phyloP scores from a whole-genome alignment of 2,329 filamentous ascomycete species.

The Tolypocladium cylindrosporum region DNA sequence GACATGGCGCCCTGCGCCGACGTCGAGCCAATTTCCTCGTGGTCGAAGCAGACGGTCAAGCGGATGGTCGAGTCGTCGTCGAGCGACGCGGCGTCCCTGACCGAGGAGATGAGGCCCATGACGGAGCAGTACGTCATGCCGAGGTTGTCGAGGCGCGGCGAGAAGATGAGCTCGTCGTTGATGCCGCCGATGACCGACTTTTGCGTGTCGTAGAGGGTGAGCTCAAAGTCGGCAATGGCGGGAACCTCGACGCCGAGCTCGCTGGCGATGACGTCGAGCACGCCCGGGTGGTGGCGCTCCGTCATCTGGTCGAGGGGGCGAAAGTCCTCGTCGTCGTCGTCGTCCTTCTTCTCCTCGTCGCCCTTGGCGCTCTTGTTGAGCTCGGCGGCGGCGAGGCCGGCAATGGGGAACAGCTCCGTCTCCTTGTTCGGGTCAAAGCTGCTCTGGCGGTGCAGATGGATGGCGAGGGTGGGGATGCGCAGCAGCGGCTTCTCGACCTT shows the following conservation, averaged over 20 bases:
- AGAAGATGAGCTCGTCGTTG: conserved; percentile 91
- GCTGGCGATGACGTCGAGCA: conserved; percentile 75
- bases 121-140: conserved; percentile 94
- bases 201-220: conserved; percentile 95
- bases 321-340: conserved; percentile 41
- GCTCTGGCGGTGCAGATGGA: conserved; percentile 80
- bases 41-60: conserved; percentile 90
- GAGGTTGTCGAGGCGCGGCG: conserved; percentile 88
- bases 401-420: conserved; percentile 88
- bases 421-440: conserved; percentile 96
- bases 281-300: conserved; percentile 79
- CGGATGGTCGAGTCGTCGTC: conserved; percentile 74
- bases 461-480: conserved; percentile 85
- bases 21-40: conserved; percentile 91
- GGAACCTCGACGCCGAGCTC: conserved; percentile 61
- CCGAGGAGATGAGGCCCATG: conserved; percentile 72
- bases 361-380: conserved; percentile 63
- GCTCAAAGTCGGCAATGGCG: conserved; percentile 85
- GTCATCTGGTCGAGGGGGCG: conserved; percentile 66
- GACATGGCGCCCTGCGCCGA: conserved; percentile 92
- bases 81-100: conserved; percentile 53
- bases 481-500: conserved; percentile 86
- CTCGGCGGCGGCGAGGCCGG: conserved; percentile 77
- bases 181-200: conserved; percentile 81
- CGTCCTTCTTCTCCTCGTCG: conserved; percentile 24